Evolutionary conservation across 345 rosid genomes (phyloP).

Genomic region (Eutrema yunnanense): DNA sequence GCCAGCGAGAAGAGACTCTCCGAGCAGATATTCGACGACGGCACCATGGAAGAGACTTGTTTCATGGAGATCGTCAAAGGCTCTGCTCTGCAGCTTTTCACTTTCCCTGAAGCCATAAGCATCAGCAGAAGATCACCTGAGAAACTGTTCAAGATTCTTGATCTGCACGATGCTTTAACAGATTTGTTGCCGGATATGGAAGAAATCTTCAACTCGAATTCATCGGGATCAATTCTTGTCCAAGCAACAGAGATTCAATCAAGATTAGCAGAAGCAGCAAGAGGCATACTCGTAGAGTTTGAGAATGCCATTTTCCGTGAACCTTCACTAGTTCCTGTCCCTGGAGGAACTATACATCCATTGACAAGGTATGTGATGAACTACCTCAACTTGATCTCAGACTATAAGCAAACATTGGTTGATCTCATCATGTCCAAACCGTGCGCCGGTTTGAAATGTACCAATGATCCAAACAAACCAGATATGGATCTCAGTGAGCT

Average conservation of each 20-base stretch:
- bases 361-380: conserved; percentile 98
- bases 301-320: conserved; percentile 79
- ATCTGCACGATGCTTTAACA: conserved; percentile 73
- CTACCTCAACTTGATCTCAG: conserved; percentile 85
- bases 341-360: conserved; percentile 93
- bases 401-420: conserved; percentile 73
- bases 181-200: conserved; percentile 82
- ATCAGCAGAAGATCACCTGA: conserved; percentile 89
- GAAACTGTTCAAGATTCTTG: conserved; percentile 88
- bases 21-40: conserved; percentile 65
- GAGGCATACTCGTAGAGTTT: conserved; percentile 84
- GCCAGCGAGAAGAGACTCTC: conserved; percentile 82
- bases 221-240: conserved; percentile 53
- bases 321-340: conserved; percentile 73
- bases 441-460: conserved; percentile 71
- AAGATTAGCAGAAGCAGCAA: conserved; percentile 78
- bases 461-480: conserved; percentile 67
- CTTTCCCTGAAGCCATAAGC: conserved; percentile 91
- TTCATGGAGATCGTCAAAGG: conserved; percentile 87
- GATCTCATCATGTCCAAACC: conserved; percentile 82
- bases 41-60: conserved; percentile 59
- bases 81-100: conserved; percentile 72
- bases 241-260: conserved; percentile 88
- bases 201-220: conserved; percentile 51
- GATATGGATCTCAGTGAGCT: conserved; percentile 79